Conservation (phyloP, 1,139 yeast species). For the Hyphopichia burtonii region DNA sequence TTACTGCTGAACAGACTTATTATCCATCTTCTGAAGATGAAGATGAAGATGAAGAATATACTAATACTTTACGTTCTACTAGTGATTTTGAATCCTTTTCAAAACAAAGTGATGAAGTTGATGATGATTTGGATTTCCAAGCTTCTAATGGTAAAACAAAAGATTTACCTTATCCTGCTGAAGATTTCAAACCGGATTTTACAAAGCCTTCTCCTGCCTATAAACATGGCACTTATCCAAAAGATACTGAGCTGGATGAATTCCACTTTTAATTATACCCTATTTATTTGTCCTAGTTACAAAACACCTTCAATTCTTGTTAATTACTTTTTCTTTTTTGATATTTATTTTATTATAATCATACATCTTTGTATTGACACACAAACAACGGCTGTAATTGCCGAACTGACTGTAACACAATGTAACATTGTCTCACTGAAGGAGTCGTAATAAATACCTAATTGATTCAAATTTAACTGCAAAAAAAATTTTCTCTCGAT, state of each 20-base stretch:
- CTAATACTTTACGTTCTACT: too few species aligned
- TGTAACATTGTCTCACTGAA: too few species aligned
- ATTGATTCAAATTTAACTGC: not conserved
- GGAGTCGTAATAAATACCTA: too few species aligned
- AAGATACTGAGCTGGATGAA: not conserved
- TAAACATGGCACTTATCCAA: not conserved
- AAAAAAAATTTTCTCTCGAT: not conserved
- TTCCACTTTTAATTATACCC: slow-evolving; percentile 1
- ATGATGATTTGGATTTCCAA: slow-evolving; percentile 1
- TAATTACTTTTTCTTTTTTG: not conserved
- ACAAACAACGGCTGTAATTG: too few species aligned
- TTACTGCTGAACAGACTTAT: slow-evolving; percentile 40
- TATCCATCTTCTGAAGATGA: slow-evolving; percentile 8
- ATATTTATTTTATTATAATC: not conserved
- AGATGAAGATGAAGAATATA: not conserved
- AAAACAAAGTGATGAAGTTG: not conserved
- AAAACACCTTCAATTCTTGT: too few species aligned
- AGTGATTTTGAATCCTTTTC: not conserved
- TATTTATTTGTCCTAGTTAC: too few species aligned
- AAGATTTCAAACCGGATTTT: not conserved
- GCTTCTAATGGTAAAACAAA: not conserved
- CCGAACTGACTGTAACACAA: too few species aligned
- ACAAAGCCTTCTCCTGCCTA: not conserved
- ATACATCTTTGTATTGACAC: too few species aligned
- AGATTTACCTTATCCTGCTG: slow-evolving; percentile 1